phyloP scores from a whole-genome alignment of 345 rosid genomes.

The Eucalyptus pauciflora region DNA sequence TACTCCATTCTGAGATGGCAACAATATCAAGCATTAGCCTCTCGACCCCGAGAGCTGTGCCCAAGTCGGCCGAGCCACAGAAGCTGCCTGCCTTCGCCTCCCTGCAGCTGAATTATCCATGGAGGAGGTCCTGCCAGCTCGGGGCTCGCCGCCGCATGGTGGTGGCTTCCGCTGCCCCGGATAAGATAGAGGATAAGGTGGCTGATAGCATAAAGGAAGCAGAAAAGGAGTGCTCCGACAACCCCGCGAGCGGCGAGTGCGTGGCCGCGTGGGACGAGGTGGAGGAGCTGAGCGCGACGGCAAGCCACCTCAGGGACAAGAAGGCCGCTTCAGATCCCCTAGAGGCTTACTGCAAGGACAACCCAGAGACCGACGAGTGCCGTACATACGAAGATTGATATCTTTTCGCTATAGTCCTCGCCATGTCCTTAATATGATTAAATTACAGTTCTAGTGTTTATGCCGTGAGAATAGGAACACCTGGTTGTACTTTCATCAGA shows the following conservation, averaged over 20 bases:
- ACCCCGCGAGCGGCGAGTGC: constrained; percentile 76
- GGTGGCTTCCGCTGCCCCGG: constrained; percentile 55
- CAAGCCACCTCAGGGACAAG: constrained; percentile 84
- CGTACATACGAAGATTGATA: constrained; percentile 74
- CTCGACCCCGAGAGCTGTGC: constrained; percentile 21
- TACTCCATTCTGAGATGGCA: constrained; percentile 22
- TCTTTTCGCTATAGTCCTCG: neutral
- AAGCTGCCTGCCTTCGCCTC: constrained; percentile 4
- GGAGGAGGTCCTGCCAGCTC: constrained; percentile 20
- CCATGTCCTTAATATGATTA: neutral
- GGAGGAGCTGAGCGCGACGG: constrained; percentile 97
- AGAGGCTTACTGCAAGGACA: constrained; percentile 77
- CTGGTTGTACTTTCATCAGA: neutral
- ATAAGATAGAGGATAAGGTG: constrained; percentile 63
- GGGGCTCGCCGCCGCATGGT: constrained; percentile 14
- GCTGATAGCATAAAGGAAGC: constrained; percentile 77
- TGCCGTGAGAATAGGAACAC: neutral
- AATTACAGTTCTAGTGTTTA: no score
- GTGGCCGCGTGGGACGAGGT: constrained; percentile 99
- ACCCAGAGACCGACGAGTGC: constrained; percentile 85
- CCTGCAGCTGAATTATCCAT: constrained; percentile 23
- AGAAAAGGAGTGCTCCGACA: constrained; percentile 52
- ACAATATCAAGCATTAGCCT: constrained; percentile 39
- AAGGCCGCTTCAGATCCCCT: constrained; percentile 63
- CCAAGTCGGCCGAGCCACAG: constrained; percentile 5